These are phyloP conservation scores for Flueggea neowawraea DNA, from an alignment of 441 rosid species.

Conservation along the genomic window DNA sequence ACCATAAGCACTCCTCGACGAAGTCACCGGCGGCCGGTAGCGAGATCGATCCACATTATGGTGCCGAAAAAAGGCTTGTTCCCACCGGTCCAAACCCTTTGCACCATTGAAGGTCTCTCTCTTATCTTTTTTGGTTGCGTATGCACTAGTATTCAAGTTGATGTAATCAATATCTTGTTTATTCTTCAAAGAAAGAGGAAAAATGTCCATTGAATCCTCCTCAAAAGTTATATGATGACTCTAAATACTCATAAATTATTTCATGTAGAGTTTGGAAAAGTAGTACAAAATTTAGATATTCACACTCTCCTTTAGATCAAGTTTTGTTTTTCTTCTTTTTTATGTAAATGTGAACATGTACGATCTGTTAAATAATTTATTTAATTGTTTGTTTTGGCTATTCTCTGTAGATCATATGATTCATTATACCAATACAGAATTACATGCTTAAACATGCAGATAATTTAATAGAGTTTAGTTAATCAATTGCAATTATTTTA, in stretches of 20 bases:
- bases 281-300: not conserved
- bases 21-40: conserved; percentile 7
- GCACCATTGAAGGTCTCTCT: conserved; percentile 53
- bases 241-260: not conserved
- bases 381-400: conserved; percentile 1
- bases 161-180: conserved; percentile 14
- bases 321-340: not conserved
- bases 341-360: not conserved
- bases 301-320: not conserved
- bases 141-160: conserved; percentile 15
- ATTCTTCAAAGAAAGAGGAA: conserved; percentile 7
- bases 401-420: not conserved
- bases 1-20: conserved; percentile 6
- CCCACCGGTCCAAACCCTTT: conserved; percentile 90
- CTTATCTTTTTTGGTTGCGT: not conserved
- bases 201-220: not conserved
- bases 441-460: conserved; percentile 23
- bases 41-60: conserved; percentile 40
- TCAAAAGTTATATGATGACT: not conserved
- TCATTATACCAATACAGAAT: conserved; percentile 7
- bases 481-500: conserved; percentile 4
- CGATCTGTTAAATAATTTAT: not conserved
- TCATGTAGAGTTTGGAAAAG: not conserved
- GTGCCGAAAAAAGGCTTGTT: conserved; percentile 56
- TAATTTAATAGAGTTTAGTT: conserved; percentile 1